These are phyloP conservation scores for Apiospora sp. DNA, from an alignment of 2,329 filamentous ascomycete genomes.

Conservation along the genomic window DNA sequence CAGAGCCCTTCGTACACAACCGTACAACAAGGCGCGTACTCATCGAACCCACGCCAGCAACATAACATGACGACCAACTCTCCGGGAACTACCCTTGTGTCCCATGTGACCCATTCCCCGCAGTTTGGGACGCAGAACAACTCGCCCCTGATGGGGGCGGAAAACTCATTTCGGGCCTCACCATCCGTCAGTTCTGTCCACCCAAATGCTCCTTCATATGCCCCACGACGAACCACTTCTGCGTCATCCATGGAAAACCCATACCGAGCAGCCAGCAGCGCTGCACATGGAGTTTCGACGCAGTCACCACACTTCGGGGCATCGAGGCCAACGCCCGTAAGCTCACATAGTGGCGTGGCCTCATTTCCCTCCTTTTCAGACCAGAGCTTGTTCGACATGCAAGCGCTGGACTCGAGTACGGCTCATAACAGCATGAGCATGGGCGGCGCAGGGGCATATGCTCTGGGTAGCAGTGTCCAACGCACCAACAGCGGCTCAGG, in stretches of 20 bases:
- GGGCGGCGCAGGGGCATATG: conserved; percentile 36
- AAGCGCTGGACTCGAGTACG: conserved; percentile 36
- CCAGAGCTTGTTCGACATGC: conserved; percentile 40
- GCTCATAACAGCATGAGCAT: conserved; percentile 37
- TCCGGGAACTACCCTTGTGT: conserved; percentile 40
- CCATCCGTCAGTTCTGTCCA: conserved; percentile 39
- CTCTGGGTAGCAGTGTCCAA: conserved; percentile 35
- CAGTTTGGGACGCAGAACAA: conserved; percentile 43
- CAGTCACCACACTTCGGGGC: conserved; percentile 43
- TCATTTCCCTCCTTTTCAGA: conserved; percentile 41
- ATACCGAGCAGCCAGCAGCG: conserved; percentile 36
- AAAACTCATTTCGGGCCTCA: conserved; percentile 42
- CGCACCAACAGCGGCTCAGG: conserved; percentile 38
- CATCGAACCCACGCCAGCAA: conserved; percentile 39
- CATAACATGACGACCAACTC: conserved; percentile 41
- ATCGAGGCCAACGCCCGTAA: conserved; percentile 36
- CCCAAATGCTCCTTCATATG: conserved; percentile 38
- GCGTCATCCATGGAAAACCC: conserved; percentile 42
- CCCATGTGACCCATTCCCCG: conserved; percentile 44
- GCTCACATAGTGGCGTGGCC: conserved; percentile 40
- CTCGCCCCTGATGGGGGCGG: conserved; percentile 43
- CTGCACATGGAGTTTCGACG: conserved; percentile 38
- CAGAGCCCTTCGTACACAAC: conserved; percentile 40
- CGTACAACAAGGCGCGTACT: conserved; percentile 39
- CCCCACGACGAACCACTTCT: conserved; percentile 40